phyloP scores from a whole-genome alignment of 768 basidiomycete genomes.

The Panellus pusillus region DNA sequence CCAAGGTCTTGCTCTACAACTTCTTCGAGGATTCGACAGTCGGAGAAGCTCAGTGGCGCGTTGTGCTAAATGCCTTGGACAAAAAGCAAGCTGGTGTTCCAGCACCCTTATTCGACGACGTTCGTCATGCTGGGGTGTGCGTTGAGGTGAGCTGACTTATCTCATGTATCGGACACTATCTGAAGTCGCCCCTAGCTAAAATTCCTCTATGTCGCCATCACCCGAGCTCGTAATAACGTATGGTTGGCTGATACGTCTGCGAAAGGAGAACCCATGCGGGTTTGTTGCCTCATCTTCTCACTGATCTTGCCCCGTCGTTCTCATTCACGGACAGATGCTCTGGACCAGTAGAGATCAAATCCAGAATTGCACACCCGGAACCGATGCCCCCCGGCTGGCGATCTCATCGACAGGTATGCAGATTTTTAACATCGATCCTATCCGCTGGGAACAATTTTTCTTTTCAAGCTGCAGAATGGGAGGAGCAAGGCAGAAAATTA shows the following conservation, averaged over 20 bases:
- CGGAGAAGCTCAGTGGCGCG: slow-evolving; percentile 56
- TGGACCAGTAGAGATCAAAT: slow-evolving; percentile 51
- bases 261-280: slow-evolving; percentile 58
- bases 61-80: slow-evolving; percentile 47
- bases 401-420: slow-evolving; percentile 43
- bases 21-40: slow-evolving; percentile 68
- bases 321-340: slow-evolving; percentile 37
- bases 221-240: slow-evolving; percentile 65
- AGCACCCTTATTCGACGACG: slow-evolving; percentile 50
- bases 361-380: slow-evolving; percentile 47
- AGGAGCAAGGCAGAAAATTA: slow-evolving; percentile 31
- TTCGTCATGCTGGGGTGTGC: slow-evolving; percentile 55
- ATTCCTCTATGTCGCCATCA: slow-evolving; percentile 68
- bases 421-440: not conserved
- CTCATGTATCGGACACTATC: not conserved
- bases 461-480: slow-evolving; percentile 36
- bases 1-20: slow-evolving; percentile 69
- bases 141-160: slow-evolving; percentile 45
- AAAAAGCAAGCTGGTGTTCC: slow-evolving; percentile 17
- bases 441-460: not conserved
- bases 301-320: not conserved
- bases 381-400: slow-evolving; percentile 53
- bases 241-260: slow-evolving; percentile 69
- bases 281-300: slow-evolving; percentile 24
- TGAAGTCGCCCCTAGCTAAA: slow-evolving; percentile 47